A percentile compares a stretch with the other conserved stretches of the same genome.
Conservation (phyloP, 2,329 filamentous ascomycete species). For the Colletotrichum sp. region DNA sequence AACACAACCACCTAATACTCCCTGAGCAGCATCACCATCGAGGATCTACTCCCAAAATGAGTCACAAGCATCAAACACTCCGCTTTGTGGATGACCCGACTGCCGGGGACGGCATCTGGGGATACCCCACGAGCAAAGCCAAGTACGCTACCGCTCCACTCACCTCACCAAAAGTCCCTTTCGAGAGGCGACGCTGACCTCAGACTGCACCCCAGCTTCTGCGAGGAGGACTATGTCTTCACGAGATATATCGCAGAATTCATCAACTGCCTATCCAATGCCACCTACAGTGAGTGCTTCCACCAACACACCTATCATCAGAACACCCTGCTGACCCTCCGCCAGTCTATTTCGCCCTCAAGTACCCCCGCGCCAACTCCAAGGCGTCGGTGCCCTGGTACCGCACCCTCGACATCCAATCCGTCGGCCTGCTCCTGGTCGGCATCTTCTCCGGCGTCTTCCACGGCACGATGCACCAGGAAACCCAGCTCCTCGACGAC, state of each 20-base stretch:
- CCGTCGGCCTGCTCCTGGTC: conserved; percentile 43
- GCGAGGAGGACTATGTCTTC: conserved; percentile 38
- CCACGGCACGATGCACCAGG: conserved; percentile 49
- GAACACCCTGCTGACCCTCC: background rate
- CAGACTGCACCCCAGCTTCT: background rate
- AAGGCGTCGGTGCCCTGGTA: conserved; percentile 33
- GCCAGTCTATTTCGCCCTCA: conserved; percentile 44
- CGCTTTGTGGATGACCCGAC: conserved; percentile 39
- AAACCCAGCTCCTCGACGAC: conserved; percentile 56
- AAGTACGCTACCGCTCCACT: conserved; percentile 33
- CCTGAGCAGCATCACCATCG: background rate
- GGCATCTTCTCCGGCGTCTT: conserved; percentile 48
- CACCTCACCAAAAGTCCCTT: background rate
- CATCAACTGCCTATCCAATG: conserved; percentile 48
- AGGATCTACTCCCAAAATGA: background rate
- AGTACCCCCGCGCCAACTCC: conserved; percentile 36
- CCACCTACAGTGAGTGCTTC: conserved; percentile 30
- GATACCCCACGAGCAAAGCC: conserved; percentile 42
- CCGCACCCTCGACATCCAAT: conserved; percentile 44
- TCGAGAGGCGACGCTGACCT: background rate
- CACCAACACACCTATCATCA: background rate
- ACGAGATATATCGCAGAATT: conserved; percentile 49
- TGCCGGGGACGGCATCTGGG: conserved; percentile 39
- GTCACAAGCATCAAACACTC: conserved; percentile 38
- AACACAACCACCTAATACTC: background rate